Evolutionary conservation across 2,329 filamentous ascomycete species (phyloP).

Genomic region (Blastomyces emzantsi): DNA sequence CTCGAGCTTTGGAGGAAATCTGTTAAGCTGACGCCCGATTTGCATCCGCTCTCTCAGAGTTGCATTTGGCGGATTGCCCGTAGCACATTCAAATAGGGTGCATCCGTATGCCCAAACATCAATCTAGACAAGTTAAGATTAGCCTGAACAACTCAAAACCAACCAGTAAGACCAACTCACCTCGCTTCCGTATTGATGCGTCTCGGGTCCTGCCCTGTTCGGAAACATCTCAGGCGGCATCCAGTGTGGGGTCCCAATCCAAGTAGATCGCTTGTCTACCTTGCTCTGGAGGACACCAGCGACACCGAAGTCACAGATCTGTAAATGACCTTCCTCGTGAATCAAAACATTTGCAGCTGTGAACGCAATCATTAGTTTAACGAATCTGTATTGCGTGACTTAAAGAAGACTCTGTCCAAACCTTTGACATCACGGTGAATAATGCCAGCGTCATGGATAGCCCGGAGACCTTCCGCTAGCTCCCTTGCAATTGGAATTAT

Average conservation of each 20-base stretch:
- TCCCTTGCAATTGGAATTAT: conserved; percentile 57
- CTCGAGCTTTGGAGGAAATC: conserved; percentile 36
- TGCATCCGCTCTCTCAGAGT: conserved; percentile 40
- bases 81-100: conserved; percentile 43
- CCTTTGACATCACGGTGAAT: conserved; percentile 59
- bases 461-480: conserved; percentile 52
- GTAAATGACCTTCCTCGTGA: conserved; percentile 52
- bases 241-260: conserved; percentile 58
- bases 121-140: conserved; percentile 25
- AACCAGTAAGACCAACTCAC: conserved; percentile 22
- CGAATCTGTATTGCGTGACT: neutral
- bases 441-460: conserved; percentile 56
- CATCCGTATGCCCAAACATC: conserved; percentile 46
- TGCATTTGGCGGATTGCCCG: conserved; percentile 42
- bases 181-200: conserved; percentile 41
- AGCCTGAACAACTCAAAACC: conserved; percentile 1
- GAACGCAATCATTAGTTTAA: conserved; percentile 8
- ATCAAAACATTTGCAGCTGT: conserved; percentile 54
- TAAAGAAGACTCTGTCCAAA: conserved; percentile 19
- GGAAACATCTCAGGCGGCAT: conserved; percentile 55
- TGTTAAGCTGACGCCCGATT: conserved; percentile 37
- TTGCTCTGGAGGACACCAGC: conserved; percentile 53
- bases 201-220: conserved; percentile 24
- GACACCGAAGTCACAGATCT: conserved; percentile 59
- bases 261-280: conserved; percentile 53